These are phyloP conservation scores for Pichia gijzeniarum DNA, from an alignment of 805 yeast species.

Conservation along the genomic window DNA sequence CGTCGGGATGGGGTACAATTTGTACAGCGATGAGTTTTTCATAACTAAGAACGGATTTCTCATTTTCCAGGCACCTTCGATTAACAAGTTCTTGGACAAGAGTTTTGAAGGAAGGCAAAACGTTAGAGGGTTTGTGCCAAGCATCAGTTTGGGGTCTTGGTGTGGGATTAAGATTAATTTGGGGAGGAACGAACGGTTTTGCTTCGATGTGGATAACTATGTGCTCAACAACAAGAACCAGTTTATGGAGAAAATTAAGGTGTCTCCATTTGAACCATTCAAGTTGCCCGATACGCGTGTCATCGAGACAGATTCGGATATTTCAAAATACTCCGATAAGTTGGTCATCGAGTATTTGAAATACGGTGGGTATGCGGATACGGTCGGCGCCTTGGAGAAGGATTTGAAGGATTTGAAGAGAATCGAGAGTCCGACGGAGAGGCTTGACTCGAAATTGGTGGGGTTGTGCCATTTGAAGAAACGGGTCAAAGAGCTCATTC, in stretches of 20 bases:
- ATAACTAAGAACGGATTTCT: slow-evolving; percentile 76
- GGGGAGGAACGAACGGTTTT: slow-evolving; percentile 39
- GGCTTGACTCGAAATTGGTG: slow-evolving; percentile 27
- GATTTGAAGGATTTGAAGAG: slow-evolving; percentile 33
- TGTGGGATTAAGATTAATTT: slow-evolving; percentile 46
- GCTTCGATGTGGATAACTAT: slow-evolving; percentile 44
- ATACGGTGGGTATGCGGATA: slow-evolving; percentile 53
- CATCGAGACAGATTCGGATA: slow-evolving; percentile 16
- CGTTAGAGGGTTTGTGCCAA: slow-evolving; percentile 30
- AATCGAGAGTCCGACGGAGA: slow-evolving; percentile 22
- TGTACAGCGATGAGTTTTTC: slow-evolving; percentile 54
- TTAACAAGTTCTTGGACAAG: slow-evolving; percentile 7
- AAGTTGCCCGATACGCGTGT: slow-evolving; percentile 8
- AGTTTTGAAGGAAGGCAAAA: slow-evolving; percentile 7
- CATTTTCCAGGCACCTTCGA: slow-evolving; percentile 40
- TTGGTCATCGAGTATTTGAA: slow-evolving; percentile 41
- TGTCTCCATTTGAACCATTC: slow-evolving; percentile 8
- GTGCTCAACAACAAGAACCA: slow-evolving; percentile 33
- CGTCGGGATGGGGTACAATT: slow-evolving; percentile 82
- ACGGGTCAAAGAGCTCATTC: slow-evolving; percentile 35
- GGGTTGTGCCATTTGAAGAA: slow-evolving; percentile 35
- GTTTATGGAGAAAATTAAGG: slow-evolving; percentile 17
- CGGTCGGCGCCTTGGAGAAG: slow-evolving; percentile 43
- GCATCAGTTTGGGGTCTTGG: slow-evolving; percentile 39
- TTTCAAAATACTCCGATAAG: slow-evolving; percentile 17